Percentiles rank a stretch among this genome's conserved stretches.
Conservation (phyloP, 1,284 basidiomycete genomes). For the Waitea zeae region DNA sequence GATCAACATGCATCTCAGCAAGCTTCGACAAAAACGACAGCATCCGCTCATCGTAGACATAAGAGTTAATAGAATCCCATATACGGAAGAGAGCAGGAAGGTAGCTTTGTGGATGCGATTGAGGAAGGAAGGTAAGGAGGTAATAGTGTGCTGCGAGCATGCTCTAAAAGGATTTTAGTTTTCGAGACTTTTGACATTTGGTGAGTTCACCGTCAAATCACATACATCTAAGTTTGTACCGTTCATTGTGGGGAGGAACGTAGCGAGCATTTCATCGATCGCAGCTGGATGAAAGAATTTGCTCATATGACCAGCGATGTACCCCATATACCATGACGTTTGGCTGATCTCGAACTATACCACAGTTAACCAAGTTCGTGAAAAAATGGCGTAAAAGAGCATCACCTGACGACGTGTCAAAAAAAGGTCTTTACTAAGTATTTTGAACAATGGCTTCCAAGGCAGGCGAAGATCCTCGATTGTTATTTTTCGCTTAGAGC, state of each 20-base stretch:
- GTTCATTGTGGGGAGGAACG: conserved; percentile 64
- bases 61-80: conserved; percentile 75
- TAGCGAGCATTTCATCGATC: conserved; percentile 79
- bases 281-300: conserved; percentile 86
- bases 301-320: conserved; percentile 67
- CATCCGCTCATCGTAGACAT: conserved; percentile 73
- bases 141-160: conserved; percentile 70
- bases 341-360: conserved; percentile 25
- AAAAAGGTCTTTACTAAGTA: conserved; percentile 71
- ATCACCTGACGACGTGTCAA: conserved; percentile 71
- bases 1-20: conserved; percentile 58
- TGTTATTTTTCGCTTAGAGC: conserved; percentile 59
- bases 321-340: conserved; percentile 71
- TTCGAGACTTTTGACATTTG: no score
- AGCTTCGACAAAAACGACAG: conserved; percentile 53
- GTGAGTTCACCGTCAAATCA: conserved; percentile 8
- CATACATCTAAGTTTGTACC: conserved; percentile 58
- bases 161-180: conserved; percentile 21
- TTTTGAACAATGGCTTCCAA: conserved; percentile 76
- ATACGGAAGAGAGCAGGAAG: conserved; percentile 66
- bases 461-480: conserved; percentile 76
- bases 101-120: conserved; percentile 66
- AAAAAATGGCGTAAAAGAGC: conserved; percentile 33
- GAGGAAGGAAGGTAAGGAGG: conserved; percentile 65
- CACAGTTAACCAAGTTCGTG: background rate